Evolutionary conservation across 2,329 filamentous ascomycete species (phyloP).

Genomic region (Madurella mycetomatis): DNA sequence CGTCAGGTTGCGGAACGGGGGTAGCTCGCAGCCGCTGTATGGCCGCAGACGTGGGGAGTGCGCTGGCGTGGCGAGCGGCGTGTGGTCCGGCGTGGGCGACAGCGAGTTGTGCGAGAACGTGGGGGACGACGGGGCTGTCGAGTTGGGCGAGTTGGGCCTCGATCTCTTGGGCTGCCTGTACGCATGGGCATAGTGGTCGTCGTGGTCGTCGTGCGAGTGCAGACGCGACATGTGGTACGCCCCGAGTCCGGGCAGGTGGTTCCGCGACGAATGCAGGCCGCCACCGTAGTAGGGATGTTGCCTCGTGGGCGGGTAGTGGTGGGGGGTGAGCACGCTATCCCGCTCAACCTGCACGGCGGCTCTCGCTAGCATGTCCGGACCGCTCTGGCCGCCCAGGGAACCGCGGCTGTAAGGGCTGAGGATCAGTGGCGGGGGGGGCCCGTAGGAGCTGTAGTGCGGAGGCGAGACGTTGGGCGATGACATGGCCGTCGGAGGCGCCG

Average conservation of each 20-base stretch:
- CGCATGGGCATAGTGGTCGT: conserved; percentile 68
- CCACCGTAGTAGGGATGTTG: conserved; percentile 54
- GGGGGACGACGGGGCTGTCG: conserved; percentile 90
- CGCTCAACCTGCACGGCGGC: conserved; percentile 59
- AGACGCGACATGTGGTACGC: conserved; percentile 94
- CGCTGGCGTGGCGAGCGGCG: conserved; percentile 93
- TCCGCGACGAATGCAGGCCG: conserved; percentile 46
- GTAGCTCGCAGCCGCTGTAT: conserved; percentile 71
- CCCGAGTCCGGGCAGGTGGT: conserved; percentile 69
- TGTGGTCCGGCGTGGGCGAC: conserved; percentile 94
- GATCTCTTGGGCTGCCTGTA: conserved; percentile 80
- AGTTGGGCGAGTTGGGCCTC: conserved; percentile 88
- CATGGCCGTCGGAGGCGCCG: conserved; percentile 79
- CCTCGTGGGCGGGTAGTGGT: conserved; percentile 43
- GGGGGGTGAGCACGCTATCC: conserved; percentile 44
- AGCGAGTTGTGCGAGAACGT: conserved; percentile 95
- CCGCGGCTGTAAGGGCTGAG: conserved; percentile 48
- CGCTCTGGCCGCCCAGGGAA: conserved; percentile 37
- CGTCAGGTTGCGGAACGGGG: conserved; percentile 68
- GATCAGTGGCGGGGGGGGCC: conserved; percentile 41
- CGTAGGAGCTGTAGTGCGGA: conserved; percentile 78
- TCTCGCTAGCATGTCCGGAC: conserved; percentile 55
- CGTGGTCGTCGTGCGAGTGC: conserved; percentile 74
- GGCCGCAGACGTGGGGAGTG: conserved; percentile 89
- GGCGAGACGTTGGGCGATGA: conserved; percentile 95